Conservation (phyloP, 768 basidiomycete species). For the Auriscalpium vulgare region DNA sequence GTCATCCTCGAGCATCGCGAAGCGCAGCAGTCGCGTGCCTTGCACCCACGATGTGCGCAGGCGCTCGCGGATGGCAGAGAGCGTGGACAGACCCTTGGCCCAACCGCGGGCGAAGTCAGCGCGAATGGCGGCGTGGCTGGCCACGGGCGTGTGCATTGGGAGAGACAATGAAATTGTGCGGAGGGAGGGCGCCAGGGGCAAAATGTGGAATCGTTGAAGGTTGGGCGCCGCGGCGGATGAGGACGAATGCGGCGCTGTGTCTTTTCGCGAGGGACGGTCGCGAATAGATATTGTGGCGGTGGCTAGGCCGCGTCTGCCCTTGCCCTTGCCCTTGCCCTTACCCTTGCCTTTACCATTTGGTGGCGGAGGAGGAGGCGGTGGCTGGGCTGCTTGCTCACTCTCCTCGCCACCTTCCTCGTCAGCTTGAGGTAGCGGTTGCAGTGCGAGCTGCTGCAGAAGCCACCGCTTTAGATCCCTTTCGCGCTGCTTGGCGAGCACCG, state of each 20-base stretch:
- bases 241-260: background rate
- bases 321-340: background rate
- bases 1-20: conserved; percentile 20
- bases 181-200: conserved; percentile 47
- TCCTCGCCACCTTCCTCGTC: no score
- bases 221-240: background rate
- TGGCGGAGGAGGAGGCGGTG: background rate
- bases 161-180: conserved; percentile 39
- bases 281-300: conserved; percentile 55
- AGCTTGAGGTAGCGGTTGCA: no score
- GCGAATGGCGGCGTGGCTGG: conserved; percentile 33
- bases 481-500: conserved; percentile 52
- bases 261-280: conserved; percentile 5
- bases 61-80: conserved; percentile 41
- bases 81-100: conserved; percentile 47
- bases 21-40: conserved; percentile 36
- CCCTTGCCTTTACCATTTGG: background rate
- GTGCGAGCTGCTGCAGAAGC: conserved; percentile 27
- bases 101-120: conserved; percentile 55
- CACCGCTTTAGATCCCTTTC: conserved; percentile 54
- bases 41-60: conserved; percentile 39
- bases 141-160: conserved; percentile 19
- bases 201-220: conserved; percentile 34
- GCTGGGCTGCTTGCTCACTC: no score
- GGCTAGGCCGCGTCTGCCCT: conserved; percentile 55